Evolutionary conservation across 208 protist genomes (phyloP).

Genomic region (Tetramitus jugosus): DNA sequence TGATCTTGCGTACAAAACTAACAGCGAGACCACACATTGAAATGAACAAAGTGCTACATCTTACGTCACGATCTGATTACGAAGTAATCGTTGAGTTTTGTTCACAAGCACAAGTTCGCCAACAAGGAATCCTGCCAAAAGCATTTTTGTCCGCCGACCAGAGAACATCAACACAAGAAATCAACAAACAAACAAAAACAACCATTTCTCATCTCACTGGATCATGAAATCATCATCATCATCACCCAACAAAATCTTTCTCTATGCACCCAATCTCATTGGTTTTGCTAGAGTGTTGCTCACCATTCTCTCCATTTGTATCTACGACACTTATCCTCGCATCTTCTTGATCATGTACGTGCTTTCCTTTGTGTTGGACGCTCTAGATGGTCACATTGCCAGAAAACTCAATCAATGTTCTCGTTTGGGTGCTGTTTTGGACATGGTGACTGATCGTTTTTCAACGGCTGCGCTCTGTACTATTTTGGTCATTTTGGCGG

Average conservation of each 20-base stretch:
- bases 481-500: constrained; percentile 64
- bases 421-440: constrained; percentile 77
- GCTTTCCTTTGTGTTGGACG: constrained; percentile 69
- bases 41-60: too few relatives aligned
- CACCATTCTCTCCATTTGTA: constrained; percentile 55
- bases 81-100: too few relatives aligned
- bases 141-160: too few relatives aligned
- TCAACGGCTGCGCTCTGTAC: constrained; percentile 72
- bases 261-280: constrained; percentile 80
- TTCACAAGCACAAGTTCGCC: too few relatives aligned
- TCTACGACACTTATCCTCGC: constrained; percentile 53
- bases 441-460: constrained; percentile 83
- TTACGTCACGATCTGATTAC: too few relatives aligned
- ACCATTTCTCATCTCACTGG: too few relatives aligned
- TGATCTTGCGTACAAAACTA: too few relatives aligned
- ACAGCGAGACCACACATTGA: too few relatives aligned
- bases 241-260: constrained; percentile 27
- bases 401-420: constrained; percentile 70
- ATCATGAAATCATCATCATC: too few relatives aligned
- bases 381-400: constrained; percentile 72
- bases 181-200: too few relatives aligned
- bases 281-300: constrained; percentile 68
- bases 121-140: too few relatives aligned
- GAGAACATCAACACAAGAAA: too few relatives aligned
- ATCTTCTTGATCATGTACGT: constrained; percentile 66